Evolutionary conservation across 2,329 filamentous ascomycete species (phyloP).

Genomic region (Aureobasidium subglaciale): DNA sequence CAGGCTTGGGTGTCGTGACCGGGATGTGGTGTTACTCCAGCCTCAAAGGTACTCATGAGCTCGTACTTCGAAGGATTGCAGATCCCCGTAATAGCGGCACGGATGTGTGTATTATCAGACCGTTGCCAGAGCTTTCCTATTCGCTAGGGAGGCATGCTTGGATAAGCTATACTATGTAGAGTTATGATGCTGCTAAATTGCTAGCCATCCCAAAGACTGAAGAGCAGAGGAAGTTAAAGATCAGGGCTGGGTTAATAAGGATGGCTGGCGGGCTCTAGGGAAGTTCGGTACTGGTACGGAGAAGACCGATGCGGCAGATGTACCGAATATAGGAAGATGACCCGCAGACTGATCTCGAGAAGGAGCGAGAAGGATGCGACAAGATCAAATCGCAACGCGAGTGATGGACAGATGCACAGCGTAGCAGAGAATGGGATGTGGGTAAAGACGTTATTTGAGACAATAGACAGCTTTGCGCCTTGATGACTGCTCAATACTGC

Average conservation of each 20-base stretch:
- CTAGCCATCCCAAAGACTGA: not conserved
- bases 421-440: not conserved
- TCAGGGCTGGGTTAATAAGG: not conserved
- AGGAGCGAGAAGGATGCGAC: no score
- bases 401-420: not conserved
- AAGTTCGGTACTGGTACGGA: constrained; percentile 3
- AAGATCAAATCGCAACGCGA: no score
- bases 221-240: not conserved
- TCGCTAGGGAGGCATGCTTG: no score
- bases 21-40: not conserved
- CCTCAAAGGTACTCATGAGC: not conserved
- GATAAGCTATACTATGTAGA: no score
- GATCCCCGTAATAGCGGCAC: constrained; percentile 4
- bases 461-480: no score
- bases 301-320: constrained; percentile 3
- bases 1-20: not conserved
- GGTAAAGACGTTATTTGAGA: not conserved
- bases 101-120: not conserved
- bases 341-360: no score
- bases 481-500: not conserved
- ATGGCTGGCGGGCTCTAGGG: not conserved
- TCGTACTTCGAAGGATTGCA: constrained; percentile 4
- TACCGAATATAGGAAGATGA: not conserved
- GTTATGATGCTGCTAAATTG: no score
- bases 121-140: not conserved